Evolutionary conservation across 176 grass and related monocot genomes (phyloP), one percentile per base, ranked within the genome.

Genomic region (Oryza australiensis): DNA sequence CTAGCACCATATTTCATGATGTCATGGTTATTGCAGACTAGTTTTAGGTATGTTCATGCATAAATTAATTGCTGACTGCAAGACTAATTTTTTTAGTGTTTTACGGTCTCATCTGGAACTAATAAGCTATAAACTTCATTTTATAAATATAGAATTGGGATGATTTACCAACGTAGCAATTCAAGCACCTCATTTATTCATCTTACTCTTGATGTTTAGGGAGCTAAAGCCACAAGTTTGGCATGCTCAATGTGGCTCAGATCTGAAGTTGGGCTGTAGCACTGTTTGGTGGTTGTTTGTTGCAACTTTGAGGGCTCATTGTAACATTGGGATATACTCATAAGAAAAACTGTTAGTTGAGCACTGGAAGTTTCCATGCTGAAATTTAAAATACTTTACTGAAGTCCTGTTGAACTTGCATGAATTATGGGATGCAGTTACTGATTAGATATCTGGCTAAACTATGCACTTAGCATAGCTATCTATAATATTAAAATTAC

Each of bases 241-340:
- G 12, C 60, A 26, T 81, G 62, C 22, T 46, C 9, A 59, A 35
- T 38, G 48, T 38, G 48, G n/a, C 40, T 85, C 38, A 63, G 51
- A 34, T 16, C 28, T 63, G 6, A 40, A 24, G 72, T 64, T 77
- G 2, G 23, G 37, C 12, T 78, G 8, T 73, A 43, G 11, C 2
- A 9, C n/a, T 77, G 26, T 20, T 70, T 5, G 4, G 10, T 28
- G 73, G 27, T 68, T 88, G 53, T 40, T 79, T 5, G 3, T 82
- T 64, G 53, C 84, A 80, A 70, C 40, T 53, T 64, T 70, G 22
- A 81, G 63, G 40, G 51, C 7, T 70, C 66, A 51, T 73, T 67
- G 8, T 34, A 81, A 80, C 29, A 68, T 3, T n/a, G 69, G 29
- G 23, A 62, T 60, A 55, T 16, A 57, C 20, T 57, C 51, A 26